Conservation (phyloP, 139 green algal species). For the Coccomyxa sp. region DNA sequence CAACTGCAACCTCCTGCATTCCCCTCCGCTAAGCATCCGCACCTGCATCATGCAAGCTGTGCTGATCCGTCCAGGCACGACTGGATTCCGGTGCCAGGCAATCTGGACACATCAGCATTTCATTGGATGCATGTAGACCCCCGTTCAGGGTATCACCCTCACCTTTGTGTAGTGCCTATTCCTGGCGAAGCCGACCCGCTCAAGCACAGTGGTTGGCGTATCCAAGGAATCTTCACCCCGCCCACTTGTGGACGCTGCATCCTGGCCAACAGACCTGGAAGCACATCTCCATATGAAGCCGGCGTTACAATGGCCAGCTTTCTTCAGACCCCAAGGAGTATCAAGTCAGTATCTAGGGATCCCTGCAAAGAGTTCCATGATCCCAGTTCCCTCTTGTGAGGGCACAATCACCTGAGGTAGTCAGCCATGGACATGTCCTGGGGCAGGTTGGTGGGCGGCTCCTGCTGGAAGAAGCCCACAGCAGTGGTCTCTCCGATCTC, state of each 20-base stretch:
- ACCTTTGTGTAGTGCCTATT: constrained; percentile 57
- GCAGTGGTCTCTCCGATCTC: constrained; percentile 57
- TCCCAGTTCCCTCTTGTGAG: no score
- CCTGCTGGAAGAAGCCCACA: constrained; percentile 74
- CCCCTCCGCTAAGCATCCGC: constrained; percentile 46
- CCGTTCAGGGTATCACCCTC: neutral
- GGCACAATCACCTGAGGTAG: constrained; percentile 40
- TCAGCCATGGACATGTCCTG: constrained; percentile 57
- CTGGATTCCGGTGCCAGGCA: neutral
- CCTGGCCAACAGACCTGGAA: no score
- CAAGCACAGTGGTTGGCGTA: constrained; percentile 22
- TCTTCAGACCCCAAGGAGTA: no score
- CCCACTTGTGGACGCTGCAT: no score
- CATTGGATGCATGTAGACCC: neutral
- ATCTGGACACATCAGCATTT: neutral
- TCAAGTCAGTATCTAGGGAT: no score
- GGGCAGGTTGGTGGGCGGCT: constrained; percentile 51
- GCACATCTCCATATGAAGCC: no score
- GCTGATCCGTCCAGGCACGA: neutral
- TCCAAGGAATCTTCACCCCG: neutral
- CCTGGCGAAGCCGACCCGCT: constrained; percentile 54
- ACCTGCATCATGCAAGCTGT: constrained; percentile 18
- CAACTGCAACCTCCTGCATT: constrained; percentile 72
- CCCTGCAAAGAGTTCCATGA: no score
- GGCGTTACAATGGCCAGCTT: no score